Conservation (phyloP, 371 early-diverging fungal species). For the Rhizopus microsporus region DNA sequence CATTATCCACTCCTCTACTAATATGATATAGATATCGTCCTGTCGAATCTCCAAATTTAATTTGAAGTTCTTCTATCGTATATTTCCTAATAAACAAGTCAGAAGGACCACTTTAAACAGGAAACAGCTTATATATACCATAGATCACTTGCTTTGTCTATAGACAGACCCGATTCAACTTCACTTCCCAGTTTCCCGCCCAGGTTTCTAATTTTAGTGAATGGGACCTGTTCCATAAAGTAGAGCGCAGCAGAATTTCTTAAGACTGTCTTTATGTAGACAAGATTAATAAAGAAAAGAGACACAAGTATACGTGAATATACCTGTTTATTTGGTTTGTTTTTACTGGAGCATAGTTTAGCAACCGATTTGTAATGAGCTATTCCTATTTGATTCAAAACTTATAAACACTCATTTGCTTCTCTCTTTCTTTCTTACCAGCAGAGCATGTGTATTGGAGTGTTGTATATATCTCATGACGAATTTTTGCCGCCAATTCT, state of each 20-base stretch:
- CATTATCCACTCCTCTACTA: constrained; percentile 63
- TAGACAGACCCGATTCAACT: constrained; percentile 61
- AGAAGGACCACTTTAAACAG: neutral
- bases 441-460: constrained; percentile 84
- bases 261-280: constrained; percentile 54
- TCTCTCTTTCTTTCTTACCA: constrained; percentile 37
- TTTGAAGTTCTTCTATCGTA: constrained; percentile 35
- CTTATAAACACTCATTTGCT: neutral
- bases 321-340: constrained; percentile 89
- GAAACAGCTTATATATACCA: constrained; percentile 30
- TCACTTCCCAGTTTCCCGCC: constrained; percentile 90
- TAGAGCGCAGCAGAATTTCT: constrained; percentile 51
- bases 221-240: constrained; percentile 67
- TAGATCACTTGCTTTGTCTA: constrained; percentile 52
- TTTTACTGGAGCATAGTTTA: constrained; percentile 80
- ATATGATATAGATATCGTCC: constrained; percentile 65
- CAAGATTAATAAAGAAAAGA: too few relatives aligned
- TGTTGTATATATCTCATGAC: constrained; percentile 65
- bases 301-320: neutral
- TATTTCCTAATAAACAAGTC: constrained; percentile 24
- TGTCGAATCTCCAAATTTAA: constrained; percentile 40
- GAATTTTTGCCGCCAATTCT: constrained; percentile 64
- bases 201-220: constrained; percentile 75
- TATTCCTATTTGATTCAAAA: constrained; percentile 50
- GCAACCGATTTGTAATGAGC: constrained; percentile 84